These are phyloP conservation scores for Pleurotus djamor DNA, from an alignment of 768 basidiomycete genomes.

Conservation along the genomic window DNA sequence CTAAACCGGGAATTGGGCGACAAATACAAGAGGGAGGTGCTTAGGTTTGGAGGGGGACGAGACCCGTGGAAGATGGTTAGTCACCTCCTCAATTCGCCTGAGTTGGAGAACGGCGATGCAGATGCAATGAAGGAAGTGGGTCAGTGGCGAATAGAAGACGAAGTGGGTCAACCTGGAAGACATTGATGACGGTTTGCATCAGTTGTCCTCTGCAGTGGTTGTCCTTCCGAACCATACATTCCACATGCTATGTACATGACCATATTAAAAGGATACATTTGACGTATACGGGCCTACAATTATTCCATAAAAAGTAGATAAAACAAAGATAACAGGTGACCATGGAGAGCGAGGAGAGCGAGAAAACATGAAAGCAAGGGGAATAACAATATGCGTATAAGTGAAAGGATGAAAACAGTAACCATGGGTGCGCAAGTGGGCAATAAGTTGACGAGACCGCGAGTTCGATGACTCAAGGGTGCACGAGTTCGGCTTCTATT, in stretches of 20 bases:
- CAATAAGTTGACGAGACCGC: neutral
- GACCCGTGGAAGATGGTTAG: constrained; percentile 96
- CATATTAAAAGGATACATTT: too few species aligned
- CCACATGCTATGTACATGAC: too few species aligned
- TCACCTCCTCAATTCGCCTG: constrained; percentile 58
- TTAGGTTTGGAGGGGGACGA: constrained; percentile 83
- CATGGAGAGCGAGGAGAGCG: too few species aligned
- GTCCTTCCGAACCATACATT: neutral
- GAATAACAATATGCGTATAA: too few species aligned
- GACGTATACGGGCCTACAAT: too few species aligned
- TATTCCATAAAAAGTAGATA: neutral
- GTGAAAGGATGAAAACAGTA: too few species aligned
- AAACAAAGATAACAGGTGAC: neutral
- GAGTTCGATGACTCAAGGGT: neutral
- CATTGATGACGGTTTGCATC: constrained; percentile 36
- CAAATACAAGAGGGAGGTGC: constrained; percentile 70
- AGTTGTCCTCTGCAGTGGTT: neutral
- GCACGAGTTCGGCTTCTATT: neutral
- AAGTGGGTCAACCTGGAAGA: constrained; percentile 54
- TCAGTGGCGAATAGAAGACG: constrained; percentile 81
- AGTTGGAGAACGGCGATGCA: constrained; percentile 69
- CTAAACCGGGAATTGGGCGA: constrained; percentile 77
- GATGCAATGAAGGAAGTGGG: constrained; percentile 91
- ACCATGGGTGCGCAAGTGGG: neutral
- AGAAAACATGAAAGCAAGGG: too few species aligned